Evolutionary conservation across 148 eudicot species (phyloP).

Genomic region (Nyssa sinensis): DNA sequence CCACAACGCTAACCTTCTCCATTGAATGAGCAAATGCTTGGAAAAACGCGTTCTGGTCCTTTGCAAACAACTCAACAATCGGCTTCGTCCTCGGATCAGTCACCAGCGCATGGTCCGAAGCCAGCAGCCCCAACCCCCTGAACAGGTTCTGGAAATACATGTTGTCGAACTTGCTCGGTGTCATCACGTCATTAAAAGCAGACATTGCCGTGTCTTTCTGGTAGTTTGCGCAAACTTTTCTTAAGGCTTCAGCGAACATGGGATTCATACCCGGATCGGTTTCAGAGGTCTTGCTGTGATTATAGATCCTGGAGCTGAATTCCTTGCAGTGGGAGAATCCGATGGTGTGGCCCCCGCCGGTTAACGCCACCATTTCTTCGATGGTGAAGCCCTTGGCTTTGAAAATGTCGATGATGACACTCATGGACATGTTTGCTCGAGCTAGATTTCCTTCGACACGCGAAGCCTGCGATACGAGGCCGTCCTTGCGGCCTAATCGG

Average conservation of each 20-base stretch:
- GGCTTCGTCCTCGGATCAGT: constrained; percentile 26
- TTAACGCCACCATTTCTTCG: constrained; percentile 21
- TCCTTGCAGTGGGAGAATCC: constrained; percentile 21
- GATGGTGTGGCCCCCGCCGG: constrained; percentile 12
- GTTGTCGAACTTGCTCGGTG: constrained; percentile 20
- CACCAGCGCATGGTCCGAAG: constrained; percentile 19
- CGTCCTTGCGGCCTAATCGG: constrained; percentile 11
- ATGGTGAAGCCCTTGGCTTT: constrained; percentile 4
- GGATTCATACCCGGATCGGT: constrained; percentile 1
- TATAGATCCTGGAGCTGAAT: constrained; percentile 11
- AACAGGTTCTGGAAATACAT: constrained; percentile 23
- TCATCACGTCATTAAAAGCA: constrained; percentile 24
- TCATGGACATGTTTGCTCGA: constrained; percentile 2
- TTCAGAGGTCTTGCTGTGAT: not conserved
- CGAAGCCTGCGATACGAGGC: not conserved
- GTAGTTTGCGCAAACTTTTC: constrained; percentile 4
- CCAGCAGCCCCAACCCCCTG: constrained; percentile 23
- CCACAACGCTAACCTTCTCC: constrained; percentile 21
- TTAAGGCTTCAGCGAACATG: not conserved
- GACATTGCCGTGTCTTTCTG: constrained; percentile 4
- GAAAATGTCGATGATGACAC: constrained; percentile 5
- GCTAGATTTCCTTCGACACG: constrained; percentile 11
- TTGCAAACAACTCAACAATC: constrained; percentile 13
- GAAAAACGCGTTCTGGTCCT: constrained; percentile 16
- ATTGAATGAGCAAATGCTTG: constrained; percentile 15